Evolutionary conservation across 495 filamentous ascomycete species (phyloP).

Genomic region (Aspergillus funiculosus): DNA sequence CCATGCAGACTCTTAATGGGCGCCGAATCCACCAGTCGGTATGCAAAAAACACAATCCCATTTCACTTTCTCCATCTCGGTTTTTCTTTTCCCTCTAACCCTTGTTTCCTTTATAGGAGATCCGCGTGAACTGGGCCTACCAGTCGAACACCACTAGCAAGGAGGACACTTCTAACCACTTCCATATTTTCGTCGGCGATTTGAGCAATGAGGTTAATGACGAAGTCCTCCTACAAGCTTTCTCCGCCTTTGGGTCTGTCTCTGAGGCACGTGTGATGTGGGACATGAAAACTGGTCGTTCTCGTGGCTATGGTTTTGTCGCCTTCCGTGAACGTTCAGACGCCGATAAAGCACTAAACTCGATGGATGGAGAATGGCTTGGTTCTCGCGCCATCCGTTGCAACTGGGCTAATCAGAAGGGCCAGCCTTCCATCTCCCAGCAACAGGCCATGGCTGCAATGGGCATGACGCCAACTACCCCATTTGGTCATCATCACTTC

Average conservation of each 20-base stretch:
- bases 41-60: conserved; percentile 30
- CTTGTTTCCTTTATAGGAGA: conserved; percentile 72
- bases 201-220: conserved; percentile 99
- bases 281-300: conserved; percentile 99
- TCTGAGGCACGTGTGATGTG: conserved; percentile 99
- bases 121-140: conserved; percentile 99
- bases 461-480: conserved; percentile 97
- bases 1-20: conserved; percentile 95
- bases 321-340: conserved; percentile 93
- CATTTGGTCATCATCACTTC: conserved; percentile 96
- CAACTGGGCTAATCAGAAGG: conserved; percentile 99
- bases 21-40: conserved; percentile 92
- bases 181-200: conserved; percentile 98
- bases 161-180: conserved; percentile 97
- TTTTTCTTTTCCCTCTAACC: conserved; percentile 12
- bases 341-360: conserved; percentile 91
- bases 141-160: conserved; percentile 93
- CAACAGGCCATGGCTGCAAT: conserved; percentile 95
- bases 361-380: conserved; percentile 99
- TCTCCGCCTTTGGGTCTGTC: conserved; percentile 92
- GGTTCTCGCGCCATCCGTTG: conserved; percentile 97
- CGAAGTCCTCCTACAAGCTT: conserved; percentile 88
- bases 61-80: background rate
- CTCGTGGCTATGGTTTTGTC: conserved; percentile 96
- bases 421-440: conserved; percentile 95